Conservation (phyloP, 2,329 filamentous ascomycete species). For the Shiraia bambusicola region DNA sequence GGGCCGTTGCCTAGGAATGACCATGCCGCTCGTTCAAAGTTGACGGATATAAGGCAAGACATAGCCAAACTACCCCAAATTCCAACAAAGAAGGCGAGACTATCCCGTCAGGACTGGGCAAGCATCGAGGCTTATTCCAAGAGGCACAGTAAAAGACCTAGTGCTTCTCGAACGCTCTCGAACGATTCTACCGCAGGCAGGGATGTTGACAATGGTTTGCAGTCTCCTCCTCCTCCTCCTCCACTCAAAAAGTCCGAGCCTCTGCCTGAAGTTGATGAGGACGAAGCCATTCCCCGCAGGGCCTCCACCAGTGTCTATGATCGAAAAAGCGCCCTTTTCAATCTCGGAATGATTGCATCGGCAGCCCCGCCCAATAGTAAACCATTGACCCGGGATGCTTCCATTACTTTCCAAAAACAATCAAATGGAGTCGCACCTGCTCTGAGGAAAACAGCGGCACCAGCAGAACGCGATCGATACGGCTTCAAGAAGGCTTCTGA, state of each 20-base stretch:
- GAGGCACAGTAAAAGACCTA: slow-evolving; percentile 27
- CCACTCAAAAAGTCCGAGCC: slow-evolving; percentile 26
- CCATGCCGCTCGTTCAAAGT: slow-evolving; percentile 19
- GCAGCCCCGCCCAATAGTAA: slow-evolving; percentile 12
- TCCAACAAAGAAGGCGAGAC: slow-evolving; percentile 29
- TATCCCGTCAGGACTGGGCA: slow-evolving; percentile 41
- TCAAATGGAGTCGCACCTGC: slow-evolving; percentile 8
- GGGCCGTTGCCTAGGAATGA: slow-evolving; percentile 12
- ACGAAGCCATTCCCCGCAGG: slow-evolving; percentile 37
- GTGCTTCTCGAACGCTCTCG: slow-evolving; percentile 17
- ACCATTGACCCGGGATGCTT: slow-evolving; percentile 2
- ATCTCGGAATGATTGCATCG: slow-evolving; percentile 24
- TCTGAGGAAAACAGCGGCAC: slow-evolving; percentile 20
- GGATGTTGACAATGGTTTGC: slow-evolving; percentile 8
- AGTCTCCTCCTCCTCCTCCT: slow-evolving; percentile 27
- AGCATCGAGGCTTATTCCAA: slow-evolving; percentile 37
- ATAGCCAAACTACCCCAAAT: slow-evolving; percentile 34
- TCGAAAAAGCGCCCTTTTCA: slow-evolving; percentile 32
- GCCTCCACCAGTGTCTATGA: slow-evolving; percentile 41
- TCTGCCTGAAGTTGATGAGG: slow-evolving; percentile 39
- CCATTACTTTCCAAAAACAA: slow-evolving; percentile 2
- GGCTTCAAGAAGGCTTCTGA: slow-evolving; percentile 89
- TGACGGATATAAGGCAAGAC: slow-evolving; percentile 34
- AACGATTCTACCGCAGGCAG: slow-evolving; percentile 13
- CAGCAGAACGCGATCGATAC: slow-evolving; percentile 70